These are phyloP conservation scores for Alternaria angustiovoidea DNA, from an alignment of 2,329 filamentous ascomycete species.

Conservation along the genomic window DNA sequence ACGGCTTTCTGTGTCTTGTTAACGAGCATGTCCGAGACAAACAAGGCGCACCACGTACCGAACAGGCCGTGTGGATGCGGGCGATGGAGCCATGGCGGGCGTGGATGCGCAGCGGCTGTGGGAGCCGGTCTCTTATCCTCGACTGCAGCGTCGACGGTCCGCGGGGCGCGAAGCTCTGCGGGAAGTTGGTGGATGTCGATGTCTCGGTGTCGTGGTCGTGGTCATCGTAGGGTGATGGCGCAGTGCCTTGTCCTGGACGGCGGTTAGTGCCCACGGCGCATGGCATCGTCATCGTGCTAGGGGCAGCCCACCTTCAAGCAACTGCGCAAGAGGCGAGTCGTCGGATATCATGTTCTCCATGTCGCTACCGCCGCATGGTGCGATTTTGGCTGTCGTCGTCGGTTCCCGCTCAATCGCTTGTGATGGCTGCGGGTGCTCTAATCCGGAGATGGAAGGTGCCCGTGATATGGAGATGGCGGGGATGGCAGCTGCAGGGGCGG, in stretches of 20 bases:
- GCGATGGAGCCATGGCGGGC: constrained; percentile 49
- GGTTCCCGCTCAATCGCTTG: constrained; percentile 24
- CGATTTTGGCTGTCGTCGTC: constrained; percentile 19
- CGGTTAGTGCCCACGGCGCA: constrained; percentile 30
- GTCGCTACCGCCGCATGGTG: constrained; percentile 41
- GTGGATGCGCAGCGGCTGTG: constrained; percentile 55
- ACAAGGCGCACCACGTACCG: constrained; percentile 31
- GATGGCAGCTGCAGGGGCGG: constrained; percentile 10
- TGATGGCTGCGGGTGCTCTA: constrained; percentile 13
- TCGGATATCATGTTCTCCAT: constrained; percentile 92
- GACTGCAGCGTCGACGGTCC: constrained; percentile 59
- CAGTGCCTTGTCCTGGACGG: constrained; percentile 45
- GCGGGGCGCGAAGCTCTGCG: constrained; percentile 59
- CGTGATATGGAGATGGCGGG: constrained; percentile 17
- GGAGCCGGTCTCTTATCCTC: constrained; percentile 59
- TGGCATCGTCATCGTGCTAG: not conserved
- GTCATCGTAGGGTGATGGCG: constrained; percentile 32
- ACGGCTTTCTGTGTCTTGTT: constrained; percentile 67
- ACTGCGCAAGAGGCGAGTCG: constrained; percentile 86
- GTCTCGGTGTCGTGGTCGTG: constrained; percentile 5
- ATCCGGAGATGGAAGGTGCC: constrained; percentile 12
- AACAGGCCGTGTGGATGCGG: constrained; percentile 50
- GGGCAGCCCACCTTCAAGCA: constrained; percentile 72
- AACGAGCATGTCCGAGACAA: constrained; percentile 6
- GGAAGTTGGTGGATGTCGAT: constrained; percentile 20